These are phyloP conservation scores for Entomophthora muscae DNA, from an alignment of 371 early-diverging fungal species.

Conservation along the genomic window DNA sequence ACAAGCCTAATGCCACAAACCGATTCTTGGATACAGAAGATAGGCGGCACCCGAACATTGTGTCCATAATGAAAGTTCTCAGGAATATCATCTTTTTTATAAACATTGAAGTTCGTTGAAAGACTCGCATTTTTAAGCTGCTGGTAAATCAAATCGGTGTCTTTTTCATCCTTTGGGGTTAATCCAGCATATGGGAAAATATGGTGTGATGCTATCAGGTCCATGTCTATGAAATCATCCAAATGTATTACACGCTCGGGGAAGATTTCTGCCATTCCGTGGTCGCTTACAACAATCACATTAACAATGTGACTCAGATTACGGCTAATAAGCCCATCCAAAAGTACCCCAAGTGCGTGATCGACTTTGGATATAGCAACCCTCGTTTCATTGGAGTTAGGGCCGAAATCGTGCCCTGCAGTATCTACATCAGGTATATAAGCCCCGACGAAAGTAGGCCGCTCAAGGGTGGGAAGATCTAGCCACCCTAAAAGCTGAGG, in stretches of 20 bases:
- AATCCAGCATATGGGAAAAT: slow-evolving; percentile 27
- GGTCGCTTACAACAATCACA: slow-evolving; percentile 78
- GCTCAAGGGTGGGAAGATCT: slow-evolving; percentile 37
- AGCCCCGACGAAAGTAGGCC: slow-evolving; percentile 57
- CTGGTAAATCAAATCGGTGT: slow-evolving; percentile 14
- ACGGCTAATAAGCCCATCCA: slow-evolving; percentile 29
- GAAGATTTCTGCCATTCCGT: slow-evolving; percentile 63
- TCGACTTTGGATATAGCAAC: slow-evolving; percentile 41
- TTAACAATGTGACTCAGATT: slow-evolving; percentile 45
- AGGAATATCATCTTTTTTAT: slow-evolving; percentile 43
- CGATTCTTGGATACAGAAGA: slow-evolving; percentile 47
- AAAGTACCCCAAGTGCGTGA: slow-evolving; percentile 33
- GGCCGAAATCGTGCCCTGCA: slow-evolving; percentile 64
- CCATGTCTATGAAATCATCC: slow-evolving; percentile 44
- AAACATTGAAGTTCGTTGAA: slow-evolving; percentile 30
- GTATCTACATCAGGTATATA: slow-evolving; percentile 73
- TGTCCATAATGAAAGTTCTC: slow-evolving; percentile 34
- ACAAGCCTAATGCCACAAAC: slow-evolving; percentile 23
- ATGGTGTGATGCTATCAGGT: slow-evolving; percentile 18
- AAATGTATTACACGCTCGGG: slow-evolving; percentile 43
- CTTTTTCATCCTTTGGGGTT: slow-evolving; percentile 19
- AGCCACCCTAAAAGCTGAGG: slow-evolving; percentile 52
- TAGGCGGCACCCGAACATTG: slow-evolving; percentile 46
- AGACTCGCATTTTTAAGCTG: slow-evolving; percentile 17
- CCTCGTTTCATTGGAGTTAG: slow-evolving; percentile 33